These are phyloP conservation scores for Juglanconis juglandina DNA, from an alignment of 2,329 filamentous ascomycete genomes.

Conservation along the genomic window DNA sequence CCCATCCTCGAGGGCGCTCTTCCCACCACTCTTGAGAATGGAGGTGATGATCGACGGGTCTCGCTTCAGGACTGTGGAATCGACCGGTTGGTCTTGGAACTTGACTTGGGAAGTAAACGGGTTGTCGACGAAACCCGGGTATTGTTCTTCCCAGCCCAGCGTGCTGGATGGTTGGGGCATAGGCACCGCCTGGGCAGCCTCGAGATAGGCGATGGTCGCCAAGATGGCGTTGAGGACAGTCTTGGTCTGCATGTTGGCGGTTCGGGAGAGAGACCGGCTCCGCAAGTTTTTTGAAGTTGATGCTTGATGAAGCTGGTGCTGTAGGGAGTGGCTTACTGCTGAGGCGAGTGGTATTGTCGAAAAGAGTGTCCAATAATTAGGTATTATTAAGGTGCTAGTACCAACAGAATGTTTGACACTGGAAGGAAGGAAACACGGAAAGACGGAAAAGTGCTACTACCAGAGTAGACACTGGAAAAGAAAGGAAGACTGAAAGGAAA, in stretches of 20 bases:
- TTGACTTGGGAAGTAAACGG: no score
- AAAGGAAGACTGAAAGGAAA: conserved; percentile 1
- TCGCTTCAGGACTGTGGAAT: no score
- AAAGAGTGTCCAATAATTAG: not conserved
- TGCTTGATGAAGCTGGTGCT: not conserved
- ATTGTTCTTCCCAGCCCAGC: no score
- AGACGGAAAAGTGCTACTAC: not conserved
- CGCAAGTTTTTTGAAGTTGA: not conserved
- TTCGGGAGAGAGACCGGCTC: not conserved
- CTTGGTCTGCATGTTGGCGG: conserved; percentile 1
- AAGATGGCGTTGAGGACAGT: not conserved
- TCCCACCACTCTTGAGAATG: no score
- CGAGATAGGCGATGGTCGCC: conserved; percentile 4
- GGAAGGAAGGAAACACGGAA: not conserved
- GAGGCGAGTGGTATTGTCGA: not conserved
- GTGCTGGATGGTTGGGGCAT: not conserved
- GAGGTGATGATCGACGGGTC: no score
- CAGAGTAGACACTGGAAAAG: conserved; percentile 7
- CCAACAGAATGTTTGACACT: not conserved
- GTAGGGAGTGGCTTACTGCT: not conserved
- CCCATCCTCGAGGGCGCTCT: no score
- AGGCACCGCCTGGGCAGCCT: not conserved
- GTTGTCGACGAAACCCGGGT: no score
- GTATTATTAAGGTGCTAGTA: not conserved
- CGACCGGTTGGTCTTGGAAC: no score